Evolutionary conservation across 495 filamentous ascomycete species (phyloP), one percentile per base, ranked within the genome.

Genomic region (Podospora didyma): DNA sequence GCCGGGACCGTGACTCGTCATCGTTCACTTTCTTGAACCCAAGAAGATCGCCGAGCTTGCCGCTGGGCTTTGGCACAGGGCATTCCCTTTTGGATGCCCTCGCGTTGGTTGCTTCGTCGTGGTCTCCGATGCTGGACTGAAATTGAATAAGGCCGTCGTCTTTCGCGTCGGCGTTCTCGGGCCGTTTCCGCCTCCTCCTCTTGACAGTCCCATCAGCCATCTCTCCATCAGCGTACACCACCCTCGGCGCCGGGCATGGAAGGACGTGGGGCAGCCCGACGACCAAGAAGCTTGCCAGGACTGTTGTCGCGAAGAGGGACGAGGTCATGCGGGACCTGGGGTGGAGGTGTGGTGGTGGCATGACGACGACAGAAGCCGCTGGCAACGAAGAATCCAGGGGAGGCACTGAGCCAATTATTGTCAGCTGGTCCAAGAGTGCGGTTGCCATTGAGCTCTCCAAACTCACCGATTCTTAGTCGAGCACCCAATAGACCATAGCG

Each of bases 251-350:
- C 4, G 94, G 94, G 71, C 94, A 98, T 1, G 94, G 94, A 46
- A 98, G 80, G n/a, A 95, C 65, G 65, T 98, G 94, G 23, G 94
- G 94, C 49, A 96, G 77, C 42, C 82, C 89, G 57, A 98, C 94
- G 55, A 97, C 90, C 60, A 96, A 79, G 68, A 98, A 95, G 60
- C 87, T 90, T 21, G 89, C 83, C n/a, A 88, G 76, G 35, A 97
- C 80, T n/a, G 92, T 97, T n/a, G 87, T 89, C 46, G 90, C 89
- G 76, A 98, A 98, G 24, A 98, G 86, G 23, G 91, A 90, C 48
- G 85, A 89, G 57, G 94, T 98, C 69, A 88, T 85, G 66, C 89
- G 86, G 49, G 92, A 96, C 63, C 90, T 85, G 7, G 94, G 94
- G 73, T 98, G 94, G 26, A 98, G 88, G 75, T 89, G 86, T 35